Conservation (phyloP, 192 early-diverging fungal genomes). For the Spizellomyces punctatus region DNA sequence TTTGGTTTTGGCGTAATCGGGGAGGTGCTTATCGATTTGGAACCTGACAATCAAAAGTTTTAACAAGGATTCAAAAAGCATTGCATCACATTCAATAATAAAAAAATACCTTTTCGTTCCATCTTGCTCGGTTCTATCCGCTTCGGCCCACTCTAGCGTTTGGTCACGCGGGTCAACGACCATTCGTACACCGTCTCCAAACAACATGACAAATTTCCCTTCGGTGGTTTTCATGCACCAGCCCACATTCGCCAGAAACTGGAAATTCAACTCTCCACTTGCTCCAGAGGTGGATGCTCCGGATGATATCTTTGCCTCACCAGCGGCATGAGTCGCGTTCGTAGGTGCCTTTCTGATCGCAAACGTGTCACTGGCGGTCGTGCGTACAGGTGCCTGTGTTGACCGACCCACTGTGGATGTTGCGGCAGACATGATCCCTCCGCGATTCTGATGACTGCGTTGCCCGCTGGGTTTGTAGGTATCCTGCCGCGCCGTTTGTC, state of each 20-base stretch:
- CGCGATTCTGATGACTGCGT: neutral
- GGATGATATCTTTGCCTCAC: neutral
- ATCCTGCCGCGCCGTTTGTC: neutral
- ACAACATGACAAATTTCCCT: conserved; percentile 49
- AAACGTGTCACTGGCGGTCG: neutral
- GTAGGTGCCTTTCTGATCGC: neutral
- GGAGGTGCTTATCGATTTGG: conserved; percentile 45
- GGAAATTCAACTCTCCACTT: conserved; percentile 10
- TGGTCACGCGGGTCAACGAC: conserved; percentile 45
- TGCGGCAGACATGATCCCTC: neutral
- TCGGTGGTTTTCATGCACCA: conserved; percentile 48
- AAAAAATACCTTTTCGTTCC: neutral
- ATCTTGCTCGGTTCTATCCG: neutral
- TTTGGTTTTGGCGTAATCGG: conserved; percentile 41
- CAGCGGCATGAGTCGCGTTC: neutral
- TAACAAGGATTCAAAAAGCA: neutral
- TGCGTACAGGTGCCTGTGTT: neutral
- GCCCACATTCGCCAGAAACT: conserved; percentile 46
- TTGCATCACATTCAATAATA: neutral
- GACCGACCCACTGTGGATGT: neutral
- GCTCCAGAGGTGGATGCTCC: neutral
- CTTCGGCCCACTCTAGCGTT: conserved; percentile 34
- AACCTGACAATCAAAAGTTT: conserved; percentile 26
- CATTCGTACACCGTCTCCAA: conserved; percentile 49
- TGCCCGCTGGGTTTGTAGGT: neutral